phyloP scores from a whole-genome alignment of 176 grass and related monocot species.

The Cymbopogon citratus region DNA sequence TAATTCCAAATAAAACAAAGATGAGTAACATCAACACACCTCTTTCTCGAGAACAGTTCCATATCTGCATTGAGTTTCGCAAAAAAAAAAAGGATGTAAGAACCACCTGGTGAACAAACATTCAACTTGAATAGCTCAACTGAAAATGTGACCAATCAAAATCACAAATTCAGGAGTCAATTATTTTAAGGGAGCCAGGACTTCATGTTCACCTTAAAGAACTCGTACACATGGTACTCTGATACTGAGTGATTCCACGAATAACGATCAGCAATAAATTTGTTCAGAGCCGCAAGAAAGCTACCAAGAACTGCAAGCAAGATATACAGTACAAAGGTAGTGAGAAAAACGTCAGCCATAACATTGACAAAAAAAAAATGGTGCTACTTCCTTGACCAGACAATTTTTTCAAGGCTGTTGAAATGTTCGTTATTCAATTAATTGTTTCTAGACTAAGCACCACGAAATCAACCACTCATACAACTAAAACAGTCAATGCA shows the following conservation, averaged over 20 bases:
- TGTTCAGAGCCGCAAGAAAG: slow-evolving; percentile 90
- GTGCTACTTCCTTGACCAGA: neutral
- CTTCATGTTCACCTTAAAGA: slow-evolving; percentile 61
- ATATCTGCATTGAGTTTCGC: slow-evolving; percentile 60
- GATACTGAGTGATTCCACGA: slow-evolving; percentile 82
- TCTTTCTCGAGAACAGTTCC: slow-evolving; percentile 89
- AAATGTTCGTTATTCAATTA: neutral
- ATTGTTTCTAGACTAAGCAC: neutral
- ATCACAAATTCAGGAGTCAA: neutral
- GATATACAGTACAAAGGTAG: neutral
- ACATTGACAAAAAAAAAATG: neutral
- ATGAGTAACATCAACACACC: slow-evolving; percentile 22
- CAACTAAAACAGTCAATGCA: neutral
- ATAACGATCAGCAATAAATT: slow-evolving; percentile 84
- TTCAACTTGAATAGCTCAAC: neutral
- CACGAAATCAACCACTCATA: neutral
- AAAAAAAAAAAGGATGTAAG: slow-evolving; percentile 37
- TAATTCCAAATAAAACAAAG: neutral
- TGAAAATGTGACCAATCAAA: neutral
- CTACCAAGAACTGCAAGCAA: slow-evolving; percentile 79
- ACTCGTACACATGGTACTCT: slow-evolving; percentile 96
- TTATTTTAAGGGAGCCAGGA: neutral
- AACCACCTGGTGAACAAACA: neutral
- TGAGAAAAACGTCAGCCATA: neutral
- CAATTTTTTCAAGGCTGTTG: neutral